phyloP scores from a whole-genome alignment of 768 basidiomycete genomes.

The Tricholoma flavovirens region DNA sequence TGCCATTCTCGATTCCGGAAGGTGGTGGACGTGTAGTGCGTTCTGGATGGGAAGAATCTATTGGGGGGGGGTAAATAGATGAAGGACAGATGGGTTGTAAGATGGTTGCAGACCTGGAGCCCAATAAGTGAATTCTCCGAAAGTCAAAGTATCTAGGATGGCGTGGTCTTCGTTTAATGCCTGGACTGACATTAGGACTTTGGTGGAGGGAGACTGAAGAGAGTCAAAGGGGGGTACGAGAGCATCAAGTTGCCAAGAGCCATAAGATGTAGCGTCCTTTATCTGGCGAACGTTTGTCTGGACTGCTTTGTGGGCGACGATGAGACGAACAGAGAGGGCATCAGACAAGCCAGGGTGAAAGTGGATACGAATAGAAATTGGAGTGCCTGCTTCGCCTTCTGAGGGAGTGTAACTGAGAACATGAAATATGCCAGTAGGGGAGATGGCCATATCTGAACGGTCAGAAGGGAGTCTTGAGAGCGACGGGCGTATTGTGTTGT shows the following conservation, averaged over 20 bases:
- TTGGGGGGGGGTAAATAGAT: not conserved
- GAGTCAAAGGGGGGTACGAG: constrained; percentile 49
- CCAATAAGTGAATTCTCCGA: constrained; percentile 70
- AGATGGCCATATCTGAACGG: constrained; percentile 30
- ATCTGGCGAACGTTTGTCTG: constrained; percentile 59
- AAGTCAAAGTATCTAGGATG: constrained; percentile 59
- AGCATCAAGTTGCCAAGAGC: constrained; percentile 62
- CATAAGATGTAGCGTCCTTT: constrained; percentile 33
- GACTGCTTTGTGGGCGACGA: constrained; percentile 65
- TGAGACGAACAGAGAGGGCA: constrained; percentile 62
- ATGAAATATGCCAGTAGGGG: constrained; percentile 49
- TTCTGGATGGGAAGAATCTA: not conserved
- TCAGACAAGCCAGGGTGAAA: constrained; percentile 48
- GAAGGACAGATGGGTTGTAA: not conserved
- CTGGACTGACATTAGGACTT: constrained; percentile 55
- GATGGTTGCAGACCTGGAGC: constrained; percentile 32
- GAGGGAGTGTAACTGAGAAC: constrained; percentile 61
- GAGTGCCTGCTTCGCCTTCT: constrained; percentile 58
- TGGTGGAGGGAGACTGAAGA: constrained; percentile 34
- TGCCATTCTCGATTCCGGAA: constrained; percentile 9
- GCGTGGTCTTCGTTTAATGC: constrained; percentile 49
- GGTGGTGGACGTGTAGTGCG: not conserved
- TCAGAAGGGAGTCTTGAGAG: not conserved
- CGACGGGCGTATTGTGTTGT: not conserved
- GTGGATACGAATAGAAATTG: constrained; percentile 58